phyloP scores from a whole-genome alignment of 371 early-diverging fungal genomes.

The Chytridium lagenaria region DNA sequence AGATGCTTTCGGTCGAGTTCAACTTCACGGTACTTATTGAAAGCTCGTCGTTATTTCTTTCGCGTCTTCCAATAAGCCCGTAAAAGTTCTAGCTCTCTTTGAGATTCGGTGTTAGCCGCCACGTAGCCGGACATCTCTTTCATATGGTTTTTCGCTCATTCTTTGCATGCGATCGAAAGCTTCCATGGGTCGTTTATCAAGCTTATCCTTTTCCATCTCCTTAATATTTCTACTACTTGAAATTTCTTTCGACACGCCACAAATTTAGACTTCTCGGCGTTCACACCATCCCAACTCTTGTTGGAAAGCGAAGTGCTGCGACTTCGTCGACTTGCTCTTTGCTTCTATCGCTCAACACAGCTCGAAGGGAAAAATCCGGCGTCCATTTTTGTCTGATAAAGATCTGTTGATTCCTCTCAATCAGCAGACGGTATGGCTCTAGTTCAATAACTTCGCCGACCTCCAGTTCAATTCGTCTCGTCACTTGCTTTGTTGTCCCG shows the following conservation, averaged over 20 bases:
- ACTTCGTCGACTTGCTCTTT: conserved; percentile 40
- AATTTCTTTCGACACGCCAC: conserved; percentile 19
- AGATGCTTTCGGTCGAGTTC: conserved; percentile 59
- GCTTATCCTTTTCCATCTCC: conserved; percentile 24
- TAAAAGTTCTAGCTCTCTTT: conserved; percentile 28
- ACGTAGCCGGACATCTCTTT: conserved; percentile 21
- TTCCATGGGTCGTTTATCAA: conserved; percentile 32
- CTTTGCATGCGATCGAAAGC: conserved; percentile 33
- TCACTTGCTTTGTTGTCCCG: conserved; percentile 39
- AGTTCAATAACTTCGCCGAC: conserved; percentile 55
- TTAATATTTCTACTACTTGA: neutral
- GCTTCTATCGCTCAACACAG: conserved; percentile 43
- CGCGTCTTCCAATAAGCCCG: conserved; percentile 23
- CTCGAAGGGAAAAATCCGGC: conserved; percentile 55
- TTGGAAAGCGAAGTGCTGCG: conserved; percentile 54
- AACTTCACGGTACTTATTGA: conserved; percentile 26
- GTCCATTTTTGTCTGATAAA: conserved; percentile 55
- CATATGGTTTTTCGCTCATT: conserved; percentile 7
- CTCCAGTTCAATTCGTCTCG: conserved; percentile 52
- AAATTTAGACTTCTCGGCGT: conserved; percentile 7
- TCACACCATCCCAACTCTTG: conserved; percentile 52
- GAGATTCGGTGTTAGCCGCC: conserved; percentile 18
- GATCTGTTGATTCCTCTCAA: conserved; percentile 54
- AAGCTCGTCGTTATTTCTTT: conserved; percentile 18
- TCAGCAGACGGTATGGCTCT: conserved; percentile 37